Base-by-base conservation (phyloP, 2,329 filamentous ascomycete species). In the Aspergillus pseudoviridinutans region DNA sequence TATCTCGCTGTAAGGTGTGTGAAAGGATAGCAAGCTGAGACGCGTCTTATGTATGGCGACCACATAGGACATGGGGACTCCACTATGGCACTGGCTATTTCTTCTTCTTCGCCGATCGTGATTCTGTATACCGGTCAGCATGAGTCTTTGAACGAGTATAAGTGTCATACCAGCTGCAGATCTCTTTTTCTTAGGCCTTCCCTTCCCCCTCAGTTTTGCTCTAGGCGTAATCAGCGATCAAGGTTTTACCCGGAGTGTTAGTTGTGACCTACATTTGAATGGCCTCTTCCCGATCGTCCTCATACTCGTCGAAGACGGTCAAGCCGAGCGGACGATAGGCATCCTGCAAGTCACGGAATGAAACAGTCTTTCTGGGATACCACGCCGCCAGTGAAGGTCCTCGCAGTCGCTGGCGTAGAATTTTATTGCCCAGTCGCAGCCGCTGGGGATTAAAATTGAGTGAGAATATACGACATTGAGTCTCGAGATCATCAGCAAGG, bases 381-480 rank as follows among this genome's bases (percentile, higher is more conserved):
- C 97, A 99, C 57, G 90, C 83, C 42, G 87, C 89, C 63, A 97
- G 78, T 0, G 89, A 79, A 29, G 92, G 90, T n/a, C 94, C 94
- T 70, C 84, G 86, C 61, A 97, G 81, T 70, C 92, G 87, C 75
- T 97, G 90, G 70, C 92, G 90, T 59, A 99, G 82, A 73, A 99
- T 82, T 77, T 94, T 96, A 79, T 94, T 97, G 70, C 94, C 94
- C 66, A 91, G 85, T 61, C 94, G 90, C 60, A 89, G 75, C 65
- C 87, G 81, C 55, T 91, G 83, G 27, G 94, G 94, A 77, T 99
- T 99, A 81, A 87, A 97, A 54, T 88, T 92, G 52, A 89, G 90
- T 69, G 87, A 88, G 81, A 97, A 99, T 79, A 97, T 85, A 74
- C 87, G 86, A 82, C 91, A 96, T 88, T 92, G 92, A 71, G 85